These are phyloP conservation scores for Chlorella sp. DNA, from an alignment of 139 green algal genomes.

Conservation along the genomic window DNA sequence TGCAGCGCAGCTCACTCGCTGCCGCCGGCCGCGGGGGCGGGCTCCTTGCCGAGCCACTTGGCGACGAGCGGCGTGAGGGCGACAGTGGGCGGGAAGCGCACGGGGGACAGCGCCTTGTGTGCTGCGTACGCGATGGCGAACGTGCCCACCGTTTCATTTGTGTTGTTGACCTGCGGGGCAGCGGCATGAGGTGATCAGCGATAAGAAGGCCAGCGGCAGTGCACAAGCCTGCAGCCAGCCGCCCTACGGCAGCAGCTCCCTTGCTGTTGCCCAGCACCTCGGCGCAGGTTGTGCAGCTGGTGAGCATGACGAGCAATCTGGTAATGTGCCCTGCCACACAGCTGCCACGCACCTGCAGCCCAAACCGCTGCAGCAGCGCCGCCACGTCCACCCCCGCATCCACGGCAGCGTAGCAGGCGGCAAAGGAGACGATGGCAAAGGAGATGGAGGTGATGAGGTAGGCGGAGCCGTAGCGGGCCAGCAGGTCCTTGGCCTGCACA, in stretches of 20 bases:
- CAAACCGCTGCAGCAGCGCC: slow-evolving; percentile 77
- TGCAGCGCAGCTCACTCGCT: neutral
- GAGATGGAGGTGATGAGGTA: slow-evolving; percentile 98
- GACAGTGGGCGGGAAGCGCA: slow-evolving; percentile 98
- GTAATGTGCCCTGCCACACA: neutral
- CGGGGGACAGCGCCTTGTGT: slow-evolving; percentile 98
- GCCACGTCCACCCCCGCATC: slow-evolving; percentile 89
- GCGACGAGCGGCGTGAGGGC: slow-evolving; percentile 98
- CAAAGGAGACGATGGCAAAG: slow-evolving; percentile 96
- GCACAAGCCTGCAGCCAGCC: too few species aligned
- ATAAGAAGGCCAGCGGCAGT: neutral
- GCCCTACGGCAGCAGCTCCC: too few species aligned
- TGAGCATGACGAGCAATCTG: too few species aligned
- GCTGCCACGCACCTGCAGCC: slow-evolving; percentile 54
- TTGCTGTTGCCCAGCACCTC: too few species aligned
- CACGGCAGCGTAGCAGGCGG: slow-evolving; percentile 91
- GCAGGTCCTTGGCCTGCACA: slow-evolving; percentile 89
- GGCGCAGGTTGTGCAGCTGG: too few species aligned
- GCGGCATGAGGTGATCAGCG: neutral
- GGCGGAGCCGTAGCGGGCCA: slow-evolving; percentile 93
- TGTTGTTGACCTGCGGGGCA: slow-evolving; percentile 72
- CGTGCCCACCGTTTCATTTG: slow-evolving; percentile 90
- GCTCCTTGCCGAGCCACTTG: slow-evolving; percentile 75
- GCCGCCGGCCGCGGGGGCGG: neutral
- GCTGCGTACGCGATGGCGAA: slow-evolving; percentile 98